These are phyloP conservation scores for Trebouxiophyceae sp. DNA, from an alignment of 163 green algal genomes.

Conservation along the genomic window DNA sequence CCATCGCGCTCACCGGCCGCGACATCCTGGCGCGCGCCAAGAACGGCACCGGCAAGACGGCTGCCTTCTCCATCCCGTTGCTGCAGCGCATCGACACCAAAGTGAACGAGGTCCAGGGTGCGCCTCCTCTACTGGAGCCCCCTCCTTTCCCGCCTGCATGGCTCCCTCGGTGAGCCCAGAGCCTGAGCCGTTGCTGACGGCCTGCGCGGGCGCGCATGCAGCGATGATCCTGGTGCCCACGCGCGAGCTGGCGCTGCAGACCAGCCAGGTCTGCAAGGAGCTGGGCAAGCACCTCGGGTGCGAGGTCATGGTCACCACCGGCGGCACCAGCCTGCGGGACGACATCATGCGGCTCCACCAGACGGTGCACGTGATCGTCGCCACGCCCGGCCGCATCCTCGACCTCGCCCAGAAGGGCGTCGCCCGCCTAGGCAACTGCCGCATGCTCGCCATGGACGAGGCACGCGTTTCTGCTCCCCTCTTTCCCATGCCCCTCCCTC, in stretches of 20 bases:
- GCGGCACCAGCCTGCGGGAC: conserved; percentile 94
- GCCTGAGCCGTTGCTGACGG: too few relatives aligned
- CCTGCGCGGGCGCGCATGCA: conserved; percentile 47
- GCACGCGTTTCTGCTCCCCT: conserved; percentile 28
- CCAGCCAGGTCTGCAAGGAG: conserved; percentile 94
- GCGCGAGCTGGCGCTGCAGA: conserved; percentile 95
- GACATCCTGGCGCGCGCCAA: conserved; percentile 99
- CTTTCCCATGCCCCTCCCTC: not conserved
- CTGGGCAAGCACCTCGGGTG: conserved; percentile 77
- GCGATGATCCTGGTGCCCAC: conserved; percentile 95
- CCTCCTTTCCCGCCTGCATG: too few relatives aligned
- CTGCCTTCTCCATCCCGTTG: conserved; percentile 95
- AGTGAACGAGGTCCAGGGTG: conserved; percentile 89
- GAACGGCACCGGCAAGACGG: conserved; percentile 99
- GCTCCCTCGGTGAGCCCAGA: not conserved
- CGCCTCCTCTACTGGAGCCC: not conserved
- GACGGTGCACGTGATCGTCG: conserved; percentile 93
- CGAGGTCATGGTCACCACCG: conserved; percentile 90
- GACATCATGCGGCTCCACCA: conserved; percentile 97
- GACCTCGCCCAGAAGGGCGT: conserved; percentile 92
- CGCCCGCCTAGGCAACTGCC: conserved; percentile 80
- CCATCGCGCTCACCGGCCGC: conserved; percentile 91
- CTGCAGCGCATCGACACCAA: conserved; percentile 88
- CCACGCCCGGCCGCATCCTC: conserved; percentile 94
- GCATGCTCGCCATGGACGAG: conserved; percentile 96